Conservation (phyloP, 2,329 filamentous ascomycete genomes). For the Colletotrichum tropicale region DNA sequence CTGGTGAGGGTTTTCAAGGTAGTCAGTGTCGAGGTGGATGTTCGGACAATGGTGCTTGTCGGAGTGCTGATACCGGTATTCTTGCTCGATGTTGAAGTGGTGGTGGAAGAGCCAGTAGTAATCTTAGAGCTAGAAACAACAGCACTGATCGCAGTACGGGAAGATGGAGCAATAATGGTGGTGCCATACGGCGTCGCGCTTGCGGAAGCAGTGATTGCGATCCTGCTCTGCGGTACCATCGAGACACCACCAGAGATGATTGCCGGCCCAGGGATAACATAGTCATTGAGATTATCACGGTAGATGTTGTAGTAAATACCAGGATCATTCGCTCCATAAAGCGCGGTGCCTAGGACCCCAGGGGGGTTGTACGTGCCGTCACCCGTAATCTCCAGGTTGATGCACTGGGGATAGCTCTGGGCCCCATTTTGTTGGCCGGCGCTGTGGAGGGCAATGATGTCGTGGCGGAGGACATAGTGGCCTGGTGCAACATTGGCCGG, state of each 20-base stretch:
- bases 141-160: neutral
- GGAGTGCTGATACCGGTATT: neutral
- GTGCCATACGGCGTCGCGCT: slow-evolving; percentile 18
- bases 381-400: slow-evolving; percentile 61
- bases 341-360: slow-evolving; percentile 52
- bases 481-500: slow-evolving; percentile 50
- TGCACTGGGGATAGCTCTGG: slow-evolving; percentile 56
- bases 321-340: slow-evolving; percentile 57
- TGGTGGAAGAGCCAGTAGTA: neutral
- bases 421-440: slow-evolving; percentile 46
- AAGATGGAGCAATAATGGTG: neutral
- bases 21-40: neutral
- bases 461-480: slow-evolving; percentile 60
- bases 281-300: slow-evolving; percentile 26
- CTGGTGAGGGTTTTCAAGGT: neutral
- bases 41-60: neutral
- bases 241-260: slow-evolving; percentile 29
- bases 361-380: slow-evolving; percentile 48
- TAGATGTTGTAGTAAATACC: slow-evolving; percentile 63
- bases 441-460: slow-evolving; percentile 59
- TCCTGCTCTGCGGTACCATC: slow-evolving; percentile 22
- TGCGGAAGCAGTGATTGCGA: slow-evolving; percentile 21
- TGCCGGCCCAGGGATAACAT: slow-evolving; percentile 29
- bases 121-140: neutral
- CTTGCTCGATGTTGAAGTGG: neutral